Conservation (phyloP, 2,329 filamentous ascomycete species). For the Neoscytalidium dimidiatum region DNA sequence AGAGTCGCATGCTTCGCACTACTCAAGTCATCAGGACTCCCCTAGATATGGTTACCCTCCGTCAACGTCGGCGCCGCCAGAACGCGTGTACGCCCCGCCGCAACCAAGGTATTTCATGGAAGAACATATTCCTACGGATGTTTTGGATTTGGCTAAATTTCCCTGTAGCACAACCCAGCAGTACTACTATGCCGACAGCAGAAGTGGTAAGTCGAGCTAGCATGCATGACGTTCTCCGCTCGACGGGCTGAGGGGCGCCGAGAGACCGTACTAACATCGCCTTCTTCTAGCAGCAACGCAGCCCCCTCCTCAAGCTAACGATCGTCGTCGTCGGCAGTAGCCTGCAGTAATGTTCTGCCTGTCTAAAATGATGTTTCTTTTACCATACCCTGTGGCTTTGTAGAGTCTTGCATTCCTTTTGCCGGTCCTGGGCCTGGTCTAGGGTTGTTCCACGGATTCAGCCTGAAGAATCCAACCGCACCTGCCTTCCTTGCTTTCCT, state of each 20-base stretch:
- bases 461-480: not conserved
- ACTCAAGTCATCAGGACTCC: constrained; percentile 15
- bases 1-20: constrained; percentile 8
- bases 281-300: constrained; percentile 19
- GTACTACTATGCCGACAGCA: constrained; percentile 21
- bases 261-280: constrained; percentile 15
- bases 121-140: constrained; percentile 17
- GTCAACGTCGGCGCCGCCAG: constrained; percentile 26
- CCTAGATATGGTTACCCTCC: constrained; percentile 25
- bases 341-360: constrained; percentile 3
- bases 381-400: constrained; percentile 16
- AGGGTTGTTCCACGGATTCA: constrained; percentile 17
- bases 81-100: constrained; percentile 19
- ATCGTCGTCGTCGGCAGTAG: constrained; percentile 21
- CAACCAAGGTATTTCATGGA: constrained; percentile 41
- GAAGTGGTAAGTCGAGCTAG: constrained; percentile 18
- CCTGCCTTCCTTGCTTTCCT: not conserved
- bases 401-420: constrained; percentile 17
- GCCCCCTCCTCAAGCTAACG: constrained; percentile 20
- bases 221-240: not conserved
- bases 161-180: constrained; percentile 18
- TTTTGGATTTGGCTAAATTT: constrained; percentile 22
- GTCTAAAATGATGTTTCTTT: constrained; percentile 17
- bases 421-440: constrained; percentile 9
- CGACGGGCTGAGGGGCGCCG: not conserved